These are phyloP conservation scores for Alternaria longipes DNA, from an alignment of 2,329 filamentous ascomycete species.

Conservation along the genomic window DNA sequence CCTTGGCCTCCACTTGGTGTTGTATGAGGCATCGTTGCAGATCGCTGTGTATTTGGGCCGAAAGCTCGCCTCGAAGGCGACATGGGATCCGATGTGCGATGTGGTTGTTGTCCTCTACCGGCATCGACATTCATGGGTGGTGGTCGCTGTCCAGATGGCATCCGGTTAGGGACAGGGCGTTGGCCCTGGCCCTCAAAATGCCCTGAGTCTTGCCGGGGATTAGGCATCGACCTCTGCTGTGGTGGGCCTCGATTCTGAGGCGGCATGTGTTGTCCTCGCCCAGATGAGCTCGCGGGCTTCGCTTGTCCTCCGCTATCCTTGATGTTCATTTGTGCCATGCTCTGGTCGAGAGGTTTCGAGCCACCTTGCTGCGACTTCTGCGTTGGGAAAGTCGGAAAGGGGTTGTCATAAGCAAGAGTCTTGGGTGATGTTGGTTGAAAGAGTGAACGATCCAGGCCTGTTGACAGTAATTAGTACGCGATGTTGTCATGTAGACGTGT, in stretches of 20 bases:
- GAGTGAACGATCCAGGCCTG: slow-evolving; percentile 45
- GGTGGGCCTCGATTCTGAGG: slow-evolving; percentile 35
- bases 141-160: slow-evolving; percentile 35
- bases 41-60: slow-evolving; percentile 44
- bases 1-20: slow-evolving; percentile 24
- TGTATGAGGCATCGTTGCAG: slow-evolving; percentile 51
- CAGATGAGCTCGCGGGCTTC: slow-evolving; percentile 28
- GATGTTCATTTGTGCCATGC: slow-evolving; percentile 49
- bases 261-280: slow-evolving; percentile 34
- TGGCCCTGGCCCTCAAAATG: slow-evolving; percentile 45
- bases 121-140: slow-evolving; percentile 34
- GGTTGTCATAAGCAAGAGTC: slow-evolving; percentile 54
- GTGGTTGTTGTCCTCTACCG: slow-evolving; percentile 23
- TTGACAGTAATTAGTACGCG: slow-evolving; percentile 17
- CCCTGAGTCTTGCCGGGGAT: slow-evolving; percentile 47
- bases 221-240: slow-evolving; percentile 30
- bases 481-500: not conserved
- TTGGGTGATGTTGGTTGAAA: slow-evolving; percentile 41
- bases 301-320: slow-evolving; percentile 29
- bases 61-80: slow-evolving; percentile 44
- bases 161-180: slow-evolving; percentile 36
- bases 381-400: slow-evolving; percentile 58
- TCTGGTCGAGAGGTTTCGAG: slow-evolving; percentile 39
- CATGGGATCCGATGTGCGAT: slow-evolving; percentile 29
- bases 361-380: slow-evolving; percentile 30